These are phyloP conservation scores for Pythium rishiriense DNA, from an alignment of 352 stramenopile genomes.

Conservation along the genomic window DNA sequence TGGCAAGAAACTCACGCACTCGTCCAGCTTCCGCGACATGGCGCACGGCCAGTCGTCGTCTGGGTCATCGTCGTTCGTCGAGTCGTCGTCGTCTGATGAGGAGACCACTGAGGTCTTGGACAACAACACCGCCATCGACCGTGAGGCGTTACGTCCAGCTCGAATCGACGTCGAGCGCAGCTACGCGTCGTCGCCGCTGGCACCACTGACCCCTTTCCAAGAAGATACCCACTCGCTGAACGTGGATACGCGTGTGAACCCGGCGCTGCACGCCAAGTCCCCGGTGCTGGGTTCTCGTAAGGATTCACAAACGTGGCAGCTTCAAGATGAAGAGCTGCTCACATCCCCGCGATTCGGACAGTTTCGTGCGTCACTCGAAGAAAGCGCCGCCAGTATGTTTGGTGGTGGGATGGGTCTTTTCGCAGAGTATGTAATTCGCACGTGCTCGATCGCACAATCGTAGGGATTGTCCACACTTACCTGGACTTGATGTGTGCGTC, in stretches of 20 bases:
- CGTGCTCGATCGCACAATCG: not conserved
- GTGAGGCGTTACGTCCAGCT: constrained; percentile 11
- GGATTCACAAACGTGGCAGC: constrained; percentile 37
- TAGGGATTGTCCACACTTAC: not conserved
- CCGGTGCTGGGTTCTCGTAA: constrained; percentile 37
- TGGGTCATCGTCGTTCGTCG: constrained; percentile 19
- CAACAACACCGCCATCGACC: constrained; percentile 28
- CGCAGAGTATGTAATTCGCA: constrained; percentile 23
- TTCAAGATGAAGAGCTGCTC: constrained; percentile 37
- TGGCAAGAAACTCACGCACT: constrained; percentile 21
- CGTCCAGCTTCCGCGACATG: constrained; percentile 30
- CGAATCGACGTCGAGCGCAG: constrained; percentile 22
- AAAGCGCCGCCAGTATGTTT: constrained; percentile 26
- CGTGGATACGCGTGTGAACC: constrained; percentile 14
- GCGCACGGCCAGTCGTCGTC: constrained; percentile 18
- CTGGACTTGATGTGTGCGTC: not conserved
- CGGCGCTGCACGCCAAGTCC: constrained; percentile 32
- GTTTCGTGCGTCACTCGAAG: constrained; percentile 31
- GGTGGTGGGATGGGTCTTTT: constrained; percentile 26
- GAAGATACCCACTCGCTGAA: constrained; percentile 12
- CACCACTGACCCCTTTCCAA: constrained; percentile 19
- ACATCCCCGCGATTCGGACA: constrained; percentile 32
- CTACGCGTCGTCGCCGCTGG: constrained; percentile 21
- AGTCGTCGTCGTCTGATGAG: constrained; percentile 35
- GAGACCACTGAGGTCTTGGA: constrained; percentile 11